phyloP scores from a whole-genome alignment of 225 moss, liverwort and hornwort genomes.

The Polytrichum formosum region DNA sequence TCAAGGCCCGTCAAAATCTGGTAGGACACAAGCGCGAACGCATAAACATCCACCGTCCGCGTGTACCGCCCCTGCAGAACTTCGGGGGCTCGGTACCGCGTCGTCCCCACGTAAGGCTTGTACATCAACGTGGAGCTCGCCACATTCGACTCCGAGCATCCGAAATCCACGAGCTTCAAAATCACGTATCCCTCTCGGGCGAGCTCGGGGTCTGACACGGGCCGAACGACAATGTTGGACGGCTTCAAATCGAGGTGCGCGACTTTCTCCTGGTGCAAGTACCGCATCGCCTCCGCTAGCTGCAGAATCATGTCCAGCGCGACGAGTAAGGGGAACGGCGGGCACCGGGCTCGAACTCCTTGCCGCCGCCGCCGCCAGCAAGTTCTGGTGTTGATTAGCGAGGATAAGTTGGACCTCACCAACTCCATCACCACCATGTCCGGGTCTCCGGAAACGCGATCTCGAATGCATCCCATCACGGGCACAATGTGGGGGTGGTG shows the following conservation, averaged over 20 bases:
- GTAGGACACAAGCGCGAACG: not conserved
- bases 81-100: not conserved
- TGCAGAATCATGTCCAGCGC: conserved; percentile 6
- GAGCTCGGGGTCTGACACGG: not conserved
- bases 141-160: not conserved
- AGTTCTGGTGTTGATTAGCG: too few species aligned
- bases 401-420: too few species aligned
- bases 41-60: conserved; percentile 1
- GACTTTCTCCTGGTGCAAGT: not conserved
- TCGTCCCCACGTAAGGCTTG: not conserved
- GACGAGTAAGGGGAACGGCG: not conserved
- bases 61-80: not conserved
- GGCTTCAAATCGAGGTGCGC: conserved; percentile 5
- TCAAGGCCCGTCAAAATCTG: not conserved
- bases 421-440: too few species aligned
- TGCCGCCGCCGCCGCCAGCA: too few species aligned
- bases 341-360: too few species aligned
- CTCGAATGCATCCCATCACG: too few species aligned
- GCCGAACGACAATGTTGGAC: not conserved
- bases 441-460: too few species aligned
- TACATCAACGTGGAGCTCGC: not conserved
- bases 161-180: conserved; percentile 3
- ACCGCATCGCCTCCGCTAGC: not conserved
- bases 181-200: not conserved
- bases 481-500: too few species aligned